Evolutionary conservation across 768 basidiomycete genomes (phyloP).

Genomic region (Dentipellis sp.): DNA sequence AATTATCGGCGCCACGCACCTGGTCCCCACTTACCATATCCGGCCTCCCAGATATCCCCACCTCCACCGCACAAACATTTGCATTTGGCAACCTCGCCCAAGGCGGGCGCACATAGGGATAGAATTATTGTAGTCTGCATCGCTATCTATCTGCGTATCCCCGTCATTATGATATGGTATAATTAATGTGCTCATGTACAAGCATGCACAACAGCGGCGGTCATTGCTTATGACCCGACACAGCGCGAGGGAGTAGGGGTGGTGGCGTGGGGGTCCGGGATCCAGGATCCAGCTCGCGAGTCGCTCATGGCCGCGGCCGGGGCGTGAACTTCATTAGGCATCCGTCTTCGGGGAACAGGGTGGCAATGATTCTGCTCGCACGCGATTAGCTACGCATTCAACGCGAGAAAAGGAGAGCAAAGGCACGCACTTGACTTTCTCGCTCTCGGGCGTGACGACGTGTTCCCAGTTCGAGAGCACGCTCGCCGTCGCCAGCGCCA

Average conservation of each 20-base stretch:
- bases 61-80: too few relatives aligned
- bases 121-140: too few relatives aligned
- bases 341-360: slow-evolving; percentile 92
- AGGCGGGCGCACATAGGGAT: too few relatives aligned
- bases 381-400: background rate
- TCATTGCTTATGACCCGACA: background rate
- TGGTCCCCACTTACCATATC: too few relatives aligned
- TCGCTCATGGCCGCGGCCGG: slow-evolving; percentile 21
- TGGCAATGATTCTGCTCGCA: slow-evolving; percentile 74
- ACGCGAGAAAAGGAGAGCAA: background rate
- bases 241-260: background rate
- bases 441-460: slow-evolving; percentile 65
- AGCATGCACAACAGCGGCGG: background rate
- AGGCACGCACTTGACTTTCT: slow-evolving; percentile 68
- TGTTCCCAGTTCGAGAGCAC: slow-evolving; percentile 83
- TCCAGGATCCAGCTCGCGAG: background rate
- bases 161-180: background rate
- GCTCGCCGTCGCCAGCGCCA: slow-evolving; percentile 77
- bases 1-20: too few relatives aligned
- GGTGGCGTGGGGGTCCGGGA: too few relatives aligned
- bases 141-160: background rate
- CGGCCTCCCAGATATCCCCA: too few relatives aligned
- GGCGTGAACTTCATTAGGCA: slow-evolving; percentile 74
- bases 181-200: background rate
- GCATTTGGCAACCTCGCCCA: too few relatives aligned